Evolutionary conservation across 2,329 filamentous ascomycete species (phyloP).

Genomic region (Podosphaera xanthii): DNA sequence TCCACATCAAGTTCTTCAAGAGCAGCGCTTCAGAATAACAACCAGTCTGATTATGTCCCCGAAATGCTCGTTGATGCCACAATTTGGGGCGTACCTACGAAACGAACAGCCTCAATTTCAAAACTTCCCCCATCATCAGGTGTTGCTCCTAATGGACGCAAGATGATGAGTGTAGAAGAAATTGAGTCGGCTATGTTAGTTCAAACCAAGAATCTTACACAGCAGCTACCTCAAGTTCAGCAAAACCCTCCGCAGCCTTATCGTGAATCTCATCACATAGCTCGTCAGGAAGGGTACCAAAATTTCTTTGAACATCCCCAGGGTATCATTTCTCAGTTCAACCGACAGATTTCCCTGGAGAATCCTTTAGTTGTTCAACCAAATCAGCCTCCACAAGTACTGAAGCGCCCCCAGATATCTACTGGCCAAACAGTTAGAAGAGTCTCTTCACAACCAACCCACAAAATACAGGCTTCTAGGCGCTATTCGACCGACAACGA

Average conservation of each 20-base stretch:
- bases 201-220: conserved; percentile 31
- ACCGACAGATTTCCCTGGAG: conserved; percentile 7
- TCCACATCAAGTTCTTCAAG: conserved; percentile 37
- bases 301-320: conserved; percentile 12
- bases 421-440: conserved; percentile 17
- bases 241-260: conserved; percentile 10
- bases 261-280: conserved; percentile 4
- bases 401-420: conserved; percentile 12
- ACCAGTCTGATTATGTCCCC: conserved; percentile 60
- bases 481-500: conserved; percentile 29
- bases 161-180: conserved; percentile 89
- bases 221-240: conserved; percentile 12
- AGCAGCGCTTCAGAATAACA: conserved; percentile 82
- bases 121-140: conserved; percentile 10
- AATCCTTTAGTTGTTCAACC: conserved; percentile 7
- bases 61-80: conserved; percentile 83
- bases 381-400: conserved; percentile 12
- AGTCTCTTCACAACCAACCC: conserved; percentile 35
- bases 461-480: conserved; percentile 63
- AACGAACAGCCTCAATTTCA: conserved; percentile 22
- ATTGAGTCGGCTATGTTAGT: conserved; percentile 81
- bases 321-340: conserved; percentile 4
- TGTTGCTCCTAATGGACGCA: conserved; percentile 28
- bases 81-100: conserved; percentile 65
- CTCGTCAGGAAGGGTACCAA: conserved; percentile 10